Evolutionary conservation across 768 basidiomycete species (phyloP).

Genomic region (Lactarius psammicola): DNA sequence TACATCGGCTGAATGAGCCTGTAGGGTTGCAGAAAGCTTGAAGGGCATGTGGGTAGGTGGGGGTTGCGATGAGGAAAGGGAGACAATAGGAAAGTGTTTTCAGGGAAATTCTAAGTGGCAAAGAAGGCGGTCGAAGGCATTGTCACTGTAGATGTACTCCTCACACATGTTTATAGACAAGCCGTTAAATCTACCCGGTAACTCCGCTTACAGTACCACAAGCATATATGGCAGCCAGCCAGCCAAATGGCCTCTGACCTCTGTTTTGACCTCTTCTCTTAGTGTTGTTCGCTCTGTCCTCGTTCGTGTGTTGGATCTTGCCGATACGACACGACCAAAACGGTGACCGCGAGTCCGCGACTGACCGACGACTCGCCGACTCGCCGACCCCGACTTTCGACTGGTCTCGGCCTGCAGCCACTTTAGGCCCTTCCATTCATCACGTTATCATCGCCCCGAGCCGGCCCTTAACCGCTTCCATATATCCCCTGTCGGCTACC

Average conservation of each 20-base stretch:
- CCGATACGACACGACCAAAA: background rate
- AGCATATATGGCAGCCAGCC: background rate
- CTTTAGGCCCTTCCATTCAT: slow-evolving; percentile 1
- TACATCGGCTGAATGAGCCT: slow-evolving; percentile 73
- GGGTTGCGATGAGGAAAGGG: slow-evolving; percentile 20
- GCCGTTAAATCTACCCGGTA: background rate
- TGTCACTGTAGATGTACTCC: background rate
- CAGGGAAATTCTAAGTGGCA: slow-evolving; percentile 9
- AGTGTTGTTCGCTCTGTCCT: background rate
- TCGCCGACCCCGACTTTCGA: background rate
- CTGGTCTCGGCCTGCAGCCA: slow-evolving; percentile 17
- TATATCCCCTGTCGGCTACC: slow-evolving; percentile 20
- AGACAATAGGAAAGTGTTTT: slow-evolving; percentile 21
- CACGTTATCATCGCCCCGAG: slow-evolving; percentile 6
- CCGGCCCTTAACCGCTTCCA: slow-evolving; percentile 22
- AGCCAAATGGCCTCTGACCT: background rate
- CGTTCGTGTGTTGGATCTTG: background rate
- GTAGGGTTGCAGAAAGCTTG: slow-evolving; percentile 72
- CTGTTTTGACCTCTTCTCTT: background rate
- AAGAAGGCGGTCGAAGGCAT: slow-evolving; percentile 14
- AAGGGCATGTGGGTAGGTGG: slow-evolving; percentile 52
- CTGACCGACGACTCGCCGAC: slow-evolving; percentile 12
- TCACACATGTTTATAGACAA: background rate
- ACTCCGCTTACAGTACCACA: background rate
- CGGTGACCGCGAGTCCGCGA: background rate